Conservation (phyloP, 2,329 filamentous ascomycete species). For the Cryphonectria nitschkei region DNA sequence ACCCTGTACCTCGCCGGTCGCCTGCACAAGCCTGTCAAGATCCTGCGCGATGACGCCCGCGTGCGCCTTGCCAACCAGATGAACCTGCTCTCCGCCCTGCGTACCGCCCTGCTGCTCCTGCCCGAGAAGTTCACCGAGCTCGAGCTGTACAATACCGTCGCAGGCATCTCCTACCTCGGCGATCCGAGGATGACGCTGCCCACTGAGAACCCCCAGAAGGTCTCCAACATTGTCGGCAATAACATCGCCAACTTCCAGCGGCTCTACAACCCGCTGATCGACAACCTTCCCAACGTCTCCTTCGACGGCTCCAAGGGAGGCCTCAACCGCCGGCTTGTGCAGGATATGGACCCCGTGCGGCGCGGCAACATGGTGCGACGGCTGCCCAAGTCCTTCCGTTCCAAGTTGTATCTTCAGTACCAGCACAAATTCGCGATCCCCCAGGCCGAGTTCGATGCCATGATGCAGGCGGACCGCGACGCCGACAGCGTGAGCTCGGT, state of each 20-base stretch:
- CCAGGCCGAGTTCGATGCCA: slow-evolving; percentile 77
- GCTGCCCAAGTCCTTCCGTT: slow-evolving; percentile 82
- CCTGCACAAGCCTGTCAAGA: slow-evolving; percentile 97
- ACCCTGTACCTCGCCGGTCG: slow-evolving; percentile 95
- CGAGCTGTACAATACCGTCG: slow-evolving; percentile 87
- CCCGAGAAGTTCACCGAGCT: slow-evolving; percentile 84
- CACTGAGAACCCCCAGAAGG: slow-evolving; percentile 89
- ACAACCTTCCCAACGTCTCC: slow-evolving; percentile 83
- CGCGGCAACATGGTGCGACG: slow-evolving; percentile 96
- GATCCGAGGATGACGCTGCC: slow-evolving; percentile 94
- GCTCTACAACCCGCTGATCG: slow-evolving; percentile 86
- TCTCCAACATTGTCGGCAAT: slow-evolving; percentile 89
- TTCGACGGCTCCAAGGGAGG: slow-evolving; percentile 72
- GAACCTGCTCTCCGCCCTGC: slow-evolving; percentile 89
- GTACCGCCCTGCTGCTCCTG: slow-evolving; percentile 85
- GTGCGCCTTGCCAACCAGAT: slow-evolving; percentile 95
- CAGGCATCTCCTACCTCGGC: slow-evolving; percentile 89
- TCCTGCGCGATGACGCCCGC: slow-evolving; percentile 88
- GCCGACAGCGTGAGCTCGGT: slow-evolving; percentile 67
- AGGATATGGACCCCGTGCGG: slow-evolving; percentile 91
- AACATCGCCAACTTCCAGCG: slow-evolving; percentile 91
- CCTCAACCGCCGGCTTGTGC: slow-evolving; percentile 70
- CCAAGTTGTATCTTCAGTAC: slow-evolving; percentile 92
- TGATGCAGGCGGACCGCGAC: slow-evolving; percentile 78
- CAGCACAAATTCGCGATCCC: slow-evolving; percentile 89